Conservation (phyloP, 2,329 filamentous ascomycete genomes). For the Aspergillus jensenii region DNA sequence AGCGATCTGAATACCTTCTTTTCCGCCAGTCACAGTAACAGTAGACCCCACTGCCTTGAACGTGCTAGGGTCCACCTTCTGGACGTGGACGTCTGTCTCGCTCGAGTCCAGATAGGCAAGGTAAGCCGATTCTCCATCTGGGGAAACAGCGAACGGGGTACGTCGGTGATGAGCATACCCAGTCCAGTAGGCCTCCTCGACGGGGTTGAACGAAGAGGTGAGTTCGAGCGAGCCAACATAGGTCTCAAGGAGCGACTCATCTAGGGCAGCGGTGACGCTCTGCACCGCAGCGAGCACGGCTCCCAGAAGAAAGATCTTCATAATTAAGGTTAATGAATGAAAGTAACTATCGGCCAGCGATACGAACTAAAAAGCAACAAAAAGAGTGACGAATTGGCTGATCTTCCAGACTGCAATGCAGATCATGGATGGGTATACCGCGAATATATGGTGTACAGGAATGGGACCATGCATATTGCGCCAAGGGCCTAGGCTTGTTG, state of each 20-base stretch:
- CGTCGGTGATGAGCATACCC: constrained; percentile 60
- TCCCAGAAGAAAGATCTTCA: constrained; percentile 23
- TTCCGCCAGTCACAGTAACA: constrained; percentile 54
- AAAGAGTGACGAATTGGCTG: neutral
- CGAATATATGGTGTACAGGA: neutral
- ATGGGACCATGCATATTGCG: neutral
- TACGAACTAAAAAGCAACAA: neutral
- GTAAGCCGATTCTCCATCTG: constrained; percentile 59
- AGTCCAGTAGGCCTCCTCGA: constrained; percentile 63
- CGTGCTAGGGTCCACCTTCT: constrained; percentile 55
- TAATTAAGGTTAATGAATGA: constrained; percentile 9
- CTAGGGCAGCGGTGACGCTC: constrained; percentile 21
- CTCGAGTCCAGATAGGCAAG: constrained; percentile 60
- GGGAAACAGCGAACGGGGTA: constrained; percentile 63
- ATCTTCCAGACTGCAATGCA: neutral
- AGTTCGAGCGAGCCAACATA: constrained; percentile 48
- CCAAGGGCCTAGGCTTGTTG: neutral
- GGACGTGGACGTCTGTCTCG: constrained; percentile 57
- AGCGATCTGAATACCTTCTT: constrained; percentile 43
- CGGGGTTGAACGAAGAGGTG: constrained; percentile 55
- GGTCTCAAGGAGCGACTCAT: constrained; percentile 34
- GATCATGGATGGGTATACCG: neutral
- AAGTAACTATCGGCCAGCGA: constrained; percentile 3
- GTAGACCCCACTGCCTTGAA: constrained; percentile 55
- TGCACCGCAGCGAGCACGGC: constrained; percentile 28